phyloP scores from a whole-genome alignment of 1,284 basidiomycete genomes.

The Amylostereum areolatum region DNA sequence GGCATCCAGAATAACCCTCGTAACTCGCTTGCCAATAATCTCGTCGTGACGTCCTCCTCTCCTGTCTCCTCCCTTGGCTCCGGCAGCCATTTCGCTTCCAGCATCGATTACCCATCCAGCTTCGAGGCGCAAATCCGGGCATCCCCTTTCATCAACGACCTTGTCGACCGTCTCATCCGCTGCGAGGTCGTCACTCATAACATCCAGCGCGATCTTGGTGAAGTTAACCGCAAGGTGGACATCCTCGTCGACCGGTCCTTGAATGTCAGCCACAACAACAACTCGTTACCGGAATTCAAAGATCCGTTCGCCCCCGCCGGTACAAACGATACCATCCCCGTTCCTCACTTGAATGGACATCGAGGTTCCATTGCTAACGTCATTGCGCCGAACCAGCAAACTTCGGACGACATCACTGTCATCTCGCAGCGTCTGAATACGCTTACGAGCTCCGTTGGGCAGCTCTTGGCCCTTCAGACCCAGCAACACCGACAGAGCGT shows the following conservation, averaged over 20 bases:
- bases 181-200: conserved; percentile 68
- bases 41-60: conserved; percentile 53
- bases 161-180: conserved; percentile 68
- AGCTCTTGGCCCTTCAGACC: conserved; percentile 72
- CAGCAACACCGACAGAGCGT: conserved; percentile 50
- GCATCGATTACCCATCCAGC: conserved; percentile 34
- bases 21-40: conserved; percentile 23
- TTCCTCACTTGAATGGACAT: conserved; percentile 35
- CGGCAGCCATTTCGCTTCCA: conserved; percentile 50
- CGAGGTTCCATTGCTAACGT: conserved; percentile 44
- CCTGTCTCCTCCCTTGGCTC: conserved; percentile 75
- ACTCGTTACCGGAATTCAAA: conserved; percentile 55
- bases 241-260: conserved; percentile 64
- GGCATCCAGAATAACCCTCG: conserved; percentile 33
- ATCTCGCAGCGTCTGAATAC: conserved; percentile 79
- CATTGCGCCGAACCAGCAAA: conserved; percentile 8
- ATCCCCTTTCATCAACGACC: conserved; percentile 69
- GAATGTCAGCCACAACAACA: conserved; percentile 14
- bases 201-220: conserved; percentile 67
- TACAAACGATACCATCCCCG: conserved; percentile 23
- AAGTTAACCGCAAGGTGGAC: conserved; percentile 73
- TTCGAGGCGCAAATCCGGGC: conserved; percentile 70
- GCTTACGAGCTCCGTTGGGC: conserved; percentile 82
- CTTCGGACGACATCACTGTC: conserved; percentile 66
- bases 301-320: conserved; percentile 59